Evolutionary conservation across 805 yeast genomes (phyloP).

Genomic region (Ogataea thermomethanolica): DNA sequence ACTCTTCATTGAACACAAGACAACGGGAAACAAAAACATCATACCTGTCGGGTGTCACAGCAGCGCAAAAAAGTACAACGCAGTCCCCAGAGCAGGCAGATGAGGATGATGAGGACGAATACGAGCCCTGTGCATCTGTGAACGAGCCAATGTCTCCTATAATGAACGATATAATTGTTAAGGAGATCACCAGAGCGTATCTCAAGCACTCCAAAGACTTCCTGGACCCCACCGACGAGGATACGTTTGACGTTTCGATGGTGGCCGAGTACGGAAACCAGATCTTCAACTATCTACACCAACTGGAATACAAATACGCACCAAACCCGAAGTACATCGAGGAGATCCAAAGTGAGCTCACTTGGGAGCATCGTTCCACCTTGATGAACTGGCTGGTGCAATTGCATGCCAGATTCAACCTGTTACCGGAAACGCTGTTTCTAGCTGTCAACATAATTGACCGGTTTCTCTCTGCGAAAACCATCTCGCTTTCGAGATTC

Average conservation of each 20-base stretch:
- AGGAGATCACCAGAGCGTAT: slow-evolving; percentile 50
- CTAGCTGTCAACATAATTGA: slow-evolving; percentile 84
- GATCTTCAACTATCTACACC: slow-evolving; percentile 75
- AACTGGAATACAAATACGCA: slow-evolving; percentile 64
- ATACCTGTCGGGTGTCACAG: neutral
- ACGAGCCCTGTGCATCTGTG: slow-evolving; percentile 15
- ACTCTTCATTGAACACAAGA: slow-evolving; percentile 24
- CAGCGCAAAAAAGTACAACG: neutral
- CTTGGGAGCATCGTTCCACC: slow-evolving; percentile 72
- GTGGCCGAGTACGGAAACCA: slow-evolving; percentile 89
- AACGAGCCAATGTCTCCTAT: slow-evolving; percentile 57
- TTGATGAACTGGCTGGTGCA: slow-evolving; percentile 89
- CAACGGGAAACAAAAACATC: slow-evolving; percentile 2
- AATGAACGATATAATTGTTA: slow-evolving; percentile 45
- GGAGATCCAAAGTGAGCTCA: slow-evolving; percentile 67
- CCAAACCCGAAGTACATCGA: slow-evolving; percentile 77
- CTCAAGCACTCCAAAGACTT: slow-evolving; percentile 45
- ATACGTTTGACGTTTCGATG: slow-evolving; percentile 83
- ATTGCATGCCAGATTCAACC: slow-evolving; percentile 75
- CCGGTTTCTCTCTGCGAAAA: slow-evolving; percentile 67
- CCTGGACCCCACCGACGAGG: slow-evolving; percentile 76
- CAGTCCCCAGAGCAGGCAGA: slow-evolving; percentile 12
- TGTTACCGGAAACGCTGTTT: slow-evolving; percentile 81
- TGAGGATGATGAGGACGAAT: slow-evolving; percentile 36
- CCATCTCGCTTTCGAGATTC: slow-evolving; percentile 77